Conservation (phyloP, 139 green algal species). For the Picochlorum sp. region DNA sequence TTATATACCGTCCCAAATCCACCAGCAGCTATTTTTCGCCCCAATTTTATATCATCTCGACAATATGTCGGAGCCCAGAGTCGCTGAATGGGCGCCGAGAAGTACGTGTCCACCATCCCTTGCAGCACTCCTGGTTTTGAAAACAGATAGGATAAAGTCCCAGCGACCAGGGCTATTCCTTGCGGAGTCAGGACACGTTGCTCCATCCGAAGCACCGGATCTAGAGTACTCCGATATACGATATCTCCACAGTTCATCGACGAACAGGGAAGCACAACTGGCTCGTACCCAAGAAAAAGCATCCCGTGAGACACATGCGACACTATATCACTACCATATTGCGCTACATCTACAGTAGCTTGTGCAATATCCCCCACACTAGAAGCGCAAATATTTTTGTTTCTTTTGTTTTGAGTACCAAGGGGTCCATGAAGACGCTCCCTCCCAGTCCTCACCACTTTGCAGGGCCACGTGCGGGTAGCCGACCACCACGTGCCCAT, state of each 20-base stretch:
- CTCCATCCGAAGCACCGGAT: slow-evolving; percentile 71
- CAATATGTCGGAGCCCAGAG: not conserved
- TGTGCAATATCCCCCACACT: too few relatives aligned
- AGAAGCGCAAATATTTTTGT: too few relatives aligned
- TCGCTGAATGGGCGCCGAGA: slow-evolving; percentile 46
- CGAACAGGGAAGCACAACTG: slow-evolving; percentile 66
- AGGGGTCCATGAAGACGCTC: too few relatives aligned
- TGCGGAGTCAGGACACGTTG: slow-evolving; percentile 46
- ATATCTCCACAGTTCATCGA: slow-evolving; percentile 81
- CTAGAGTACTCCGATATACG: slow-evolving; percentile 74
- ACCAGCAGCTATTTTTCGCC: slow-evolving; percentile 47
- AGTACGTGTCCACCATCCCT: slow-evolving; percentile 72
- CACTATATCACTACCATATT: too few relatives aligned
- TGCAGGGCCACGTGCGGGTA: too few relatives aligned
- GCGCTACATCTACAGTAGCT: too few relatives aligned
- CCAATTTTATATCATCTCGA: slow-evolving; percentile 21
- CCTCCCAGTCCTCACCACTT: too few relatives aligned
- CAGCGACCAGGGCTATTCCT: slow-evolving; percentile 33
- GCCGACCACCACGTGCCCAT: too few relatives aligned
- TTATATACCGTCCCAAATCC: slow-evolving; percentile 90
- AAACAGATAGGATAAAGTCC: slow-evolving; percentile 46
- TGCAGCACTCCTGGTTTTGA: slow-evolving; percentile 60
- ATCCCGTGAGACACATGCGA: too few relatives aligned
- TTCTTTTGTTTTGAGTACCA: too few relatives aligned
- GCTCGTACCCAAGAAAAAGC: slow-evolving; percentile 60